Evolutionary conservation across 345 rosid species (phyloP), one percentile per base, ranked within the genome.

Genomic region (Lepidium sativum): DNA sequence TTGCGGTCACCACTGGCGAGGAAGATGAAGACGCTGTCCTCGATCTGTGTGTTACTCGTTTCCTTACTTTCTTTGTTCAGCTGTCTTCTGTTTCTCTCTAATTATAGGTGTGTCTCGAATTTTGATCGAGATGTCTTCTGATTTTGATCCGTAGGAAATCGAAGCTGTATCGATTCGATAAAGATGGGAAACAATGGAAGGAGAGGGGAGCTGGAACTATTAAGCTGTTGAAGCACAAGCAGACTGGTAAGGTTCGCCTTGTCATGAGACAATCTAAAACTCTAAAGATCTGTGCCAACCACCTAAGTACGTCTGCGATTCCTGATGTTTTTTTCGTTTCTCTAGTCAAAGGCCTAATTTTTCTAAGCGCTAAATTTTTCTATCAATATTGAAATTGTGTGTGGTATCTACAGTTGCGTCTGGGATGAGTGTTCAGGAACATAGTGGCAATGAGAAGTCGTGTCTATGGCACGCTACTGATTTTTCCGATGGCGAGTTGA

Each of bases 231-330:
- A 89, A 87, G 75, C 98, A 92, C 66, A 89, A 86, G 67, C 75
- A 74, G 45, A 71, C 77, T 14, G 85, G 85, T 4, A 92, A 85
- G 37, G 91, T 92, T 59, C 84, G 98, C 4, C 92, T 91, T 18
- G 90, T 92, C 40, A 85, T 87, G 89, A 80, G 98, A 60, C 98
- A 91, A 54, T 85, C 91, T 11, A 92, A 87, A 76, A 89, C 98
- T 31, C 89, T 92, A 64, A 92, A 89, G 89, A 89, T 92, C 88
- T 92, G 98, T 29, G 98, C 97, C 43, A 92, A 92, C 72, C 97
- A 92, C 79, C 76, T 85, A 13, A 84, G 95, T 87, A 9, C 50
- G 87, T 69, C 10, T 9, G 4, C 9, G 1, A 1, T 39, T n/a
- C 20, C 5, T 66, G 21, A 6, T 13, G 15, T 9, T 13, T 6